Base-by-base conservation (phyloP, 169 alveolate genomes). In the Cryptosporidium ryanae region DNA sequence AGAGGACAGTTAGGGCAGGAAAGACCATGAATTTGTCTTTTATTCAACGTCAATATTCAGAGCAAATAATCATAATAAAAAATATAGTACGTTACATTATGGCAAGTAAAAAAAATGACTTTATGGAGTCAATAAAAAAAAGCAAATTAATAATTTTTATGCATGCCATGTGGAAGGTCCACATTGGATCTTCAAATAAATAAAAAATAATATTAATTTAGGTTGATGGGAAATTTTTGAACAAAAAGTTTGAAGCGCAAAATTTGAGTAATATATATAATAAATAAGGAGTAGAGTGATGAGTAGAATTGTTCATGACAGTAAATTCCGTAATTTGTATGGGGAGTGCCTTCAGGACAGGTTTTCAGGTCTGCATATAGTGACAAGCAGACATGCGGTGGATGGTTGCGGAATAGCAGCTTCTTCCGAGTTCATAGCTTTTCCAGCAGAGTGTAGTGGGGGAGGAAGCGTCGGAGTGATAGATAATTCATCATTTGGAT, bases 401-500 rank as follows among this genome's bases (percentile, higher is more conserved):
- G 87, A 76, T 76, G 87, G 87, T 10, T 76, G 87, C 63, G 87
- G 87, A n/a, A 76, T 76, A 59, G 87, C 87, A n/a, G 68, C 87
- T 44, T 76, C 87, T 31, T 21, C 87, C 8, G 87, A 76, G 38
- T 76, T 76, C 59, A 76, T 76, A 59, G 87, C 87, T 27, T 76
- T 76, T 34, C 87, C 87, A 27, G 87, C 87, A 61, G 87, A 76
- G 34, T 76, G 76, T 55, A 76, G 64, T 59, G 87, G 87, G 0
- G 71, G 71, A 4, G 87, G 87, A 34, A 76, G 87, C 32, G 87
- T 76, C 8, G 87, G 87, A 32, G 87, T 76, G n/a, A 76, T 76
- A 6, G 87, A 76, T 15, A 76, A 76, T 61, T 55, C 64, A 13
- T 55, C 87, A n/a, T 76, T 59, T 48, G 87, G 87, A 0, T 61